These are phyloP conservation scores for Gliomastix tumulicola DNA, from an alignment of 2,329 filamentous ascomycete species.

Conservation along the genomic window DNA sequence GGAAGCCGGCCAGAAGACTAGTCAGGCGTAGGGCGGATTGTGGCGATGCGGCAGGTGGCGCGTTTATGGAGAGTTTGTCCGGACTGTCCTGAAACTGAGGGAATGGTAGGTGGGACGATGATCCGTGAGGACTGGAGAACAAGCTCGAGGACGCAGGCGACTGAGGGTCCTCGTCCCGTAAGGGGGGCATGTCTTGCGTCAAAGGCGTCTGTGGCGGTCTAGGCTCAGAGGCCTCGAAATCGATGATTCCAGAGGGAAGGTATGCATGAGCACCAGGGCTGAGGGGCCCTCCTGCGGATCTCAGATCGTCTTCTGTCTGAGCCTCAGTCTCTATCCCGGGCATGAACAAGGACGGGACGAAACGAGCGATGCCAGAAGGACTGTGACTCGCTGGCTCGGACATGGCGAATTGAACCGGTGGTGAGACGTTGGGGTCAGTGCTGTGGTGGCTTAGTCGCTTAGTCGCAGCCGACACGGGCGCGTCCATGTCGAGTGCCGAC, in stretches of 20 bases:
- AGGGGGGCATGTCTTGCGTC: constrained; percentile 19
- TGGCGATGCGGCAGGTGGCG: constrained; percentile 30
- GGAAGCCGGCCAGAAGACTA: constrained; percentile 51
- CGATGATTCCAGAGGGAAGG: constrained; percentile 60
- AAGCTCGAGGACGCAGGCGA: constrained; percentile 57
- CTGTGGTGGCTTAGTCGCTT: constrained; percentile 42
- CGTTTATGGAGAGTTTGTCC: constrained; percentile 33
- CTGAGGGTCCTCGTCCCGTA: constrained; percentile 38
- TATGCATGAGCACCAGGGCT: constrained; percentile 71
- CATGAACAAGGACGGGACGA: constrained; percentile 46
- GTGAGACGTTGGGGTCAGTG: constrained; percentile 31
- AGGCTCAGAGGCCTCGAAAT: constrained; percentile 58
- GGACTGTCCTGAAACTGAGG: constrained; percentile 38
- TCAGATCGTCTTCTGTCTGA: constrained; percentile 56
- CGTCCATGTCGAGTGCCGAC: constrained; percentile 40
- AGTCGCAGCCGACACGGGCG: constrained; percentile 28
- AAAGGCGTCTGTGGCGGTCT: constrained; percentile 21
- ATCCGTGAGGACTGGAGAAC: constrained; percentile 56
- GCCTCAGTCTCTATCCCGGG: constrained; percentile 28
- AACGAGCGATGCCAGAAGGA: constrained; percentile 15
- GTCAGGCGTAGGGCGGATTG: constrained; percentile 29
- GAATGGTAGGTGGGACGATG: constrained; percentile 50
- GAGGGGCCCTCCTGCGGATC: constrained; percentile 59
- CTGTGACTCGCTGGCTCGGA: constrained; percentile 20
- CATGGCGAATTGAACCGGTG: constrained; percentile 29